A percentile compares a stretch with the other conserved stretches of the same genome.
Conservation (phyloP, 371 early-diverging fungal genomes). For the Mortierella sp. region DNA sequence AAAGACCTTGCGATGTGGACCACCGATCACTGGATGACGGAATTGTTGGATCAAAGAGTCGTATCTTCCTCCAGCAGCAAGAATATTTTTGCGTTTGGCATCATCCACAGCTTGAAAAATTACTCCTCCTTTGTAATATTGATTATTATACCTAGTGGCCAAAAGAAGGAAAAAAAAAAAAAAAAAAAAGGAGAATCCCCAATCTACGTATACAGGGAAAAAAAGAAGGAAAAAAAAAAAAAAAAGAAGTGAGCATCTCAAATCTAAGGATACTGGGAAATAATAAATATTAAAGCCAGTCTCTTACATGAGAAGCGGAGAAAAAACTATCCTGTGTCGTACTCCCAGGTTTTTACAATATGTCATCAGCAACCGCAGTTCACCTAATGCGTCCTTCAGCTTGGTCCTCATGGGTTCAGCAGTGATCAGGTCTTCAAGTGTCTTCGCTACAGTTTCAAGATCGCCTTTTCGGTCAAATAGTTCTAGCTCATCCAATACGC, state of each 20-base stretch:
- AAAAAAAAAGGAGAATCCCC: not conserved
- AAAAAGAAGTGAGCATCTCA: too few species aligned
- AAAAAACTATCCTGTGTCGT: slow-evolving; percentile 73
- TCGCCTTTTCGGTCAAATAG: slow-evolving; percentile 72
- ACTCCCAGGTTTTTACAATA: slow-evolving; percentile 73
- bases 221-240: too few species aligned
- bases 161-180: not conserved
- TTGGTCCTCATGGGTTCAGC: slow-evolving; percentile 63
- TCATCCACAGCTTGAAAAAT: slow-evolving; percentile 80
- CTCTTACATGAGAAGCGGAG: slow-evolving; percentile 76
- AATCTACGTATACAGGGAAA: too few species aligned
- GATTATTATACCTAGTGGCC: slow-evolving; percentile 73
- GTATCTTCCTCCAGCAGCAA: slow-evolving; percentile 90
- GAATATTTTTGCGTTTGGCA: slow-evolving; percentile 78
- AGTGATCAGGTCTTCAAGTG: slow-evolving; percentile 69
- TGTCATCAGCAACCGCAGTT: slow-evolving; percentile 63
- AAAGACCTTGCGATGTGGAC: slow-evolving; percentile 62
- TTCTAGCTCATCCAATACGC: slow-evolving; percentile 75
- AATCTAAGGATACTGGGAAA: too few species aligned
- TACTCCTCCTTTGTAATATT: slow-evolving; percentile 79
- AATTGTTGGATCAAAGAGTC: slow-evolving; percentile 76
- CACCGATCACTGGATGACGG: slow-evolving; percentile 64
- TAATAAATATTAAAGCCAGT: not conserved
- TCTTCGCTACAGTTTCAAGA: slow-evolving; percentile 62
- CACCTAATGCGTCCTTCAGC: slow-evolving; percentile 62